Percentiles rank a stretch among this genome's conserved stretches.
phyloP scores from a whole-genome alignment of 2,329 filamentous ascomycete species.

The Verticillium nonalfalfae region DNA sequence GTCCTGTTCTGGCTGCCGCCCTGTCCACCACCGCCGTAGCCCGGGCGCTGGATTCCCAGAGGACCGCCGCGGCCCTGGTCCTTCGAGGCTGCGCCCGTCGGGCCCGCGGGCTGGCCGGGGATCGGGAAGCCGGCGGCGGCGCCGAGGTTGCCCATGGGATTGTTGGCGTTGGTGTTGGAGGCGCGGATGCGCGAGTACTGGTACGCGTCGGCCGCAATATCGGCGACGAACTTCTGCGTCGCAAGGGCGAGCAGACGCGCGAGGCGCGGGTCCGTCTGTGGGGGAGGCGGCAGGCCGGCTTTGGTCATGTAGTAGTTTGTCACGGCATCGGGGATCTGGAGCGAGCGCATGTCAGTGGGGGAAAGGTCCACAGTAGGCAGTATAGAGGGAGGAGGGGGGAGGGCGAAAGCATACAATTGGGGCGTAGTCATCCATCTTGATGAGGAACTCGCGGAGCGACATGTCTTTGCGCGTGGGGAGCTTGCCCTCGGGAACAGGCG shows the following conservation, averaged over 20 bases:
- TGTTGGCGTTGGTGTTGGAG: slow-evolving; percentile 81
- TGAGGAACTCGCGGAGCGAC: slow-evolving; percentile 84
- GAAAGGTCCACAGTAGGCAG: background rate
- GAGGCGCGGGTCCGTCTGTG: slow-evolving; percentile 82
- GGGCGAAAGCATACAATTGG: slow-evolving; percentile 66
- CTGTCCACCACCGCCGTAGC: slow-evolving; percentile 82
- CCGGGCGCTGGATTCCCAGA: slow-evolving; percentile 68
- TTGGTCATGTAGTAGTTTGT: slow-evolving; percentile 98
- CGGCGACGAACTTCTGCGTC: slow-evolving; percentile 98
- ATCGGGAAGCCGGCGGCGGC: slow-evolving; percentile 65
- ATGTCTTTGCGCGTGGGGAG: slow-evolving; percentile 83
- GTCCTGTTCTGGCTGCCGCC: slow-evolving; percentile 86
- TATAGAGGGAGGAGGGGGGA: background rate
- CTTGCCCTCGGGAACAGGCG: slow-evolving; percentile 49
- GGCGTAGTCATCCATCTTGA: slow-evolving; percentile 97
- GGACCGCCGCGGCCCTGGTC: slow-evolving; percentile 53
- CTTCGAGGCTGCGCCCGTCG: slow-evolving; percentile 48
- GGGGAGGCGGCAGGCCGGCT: slow-evolving; percentile 87
- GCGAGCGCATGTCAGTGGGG: background rate
- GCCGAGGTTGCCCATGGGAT: slow-evolving; percentile 82
- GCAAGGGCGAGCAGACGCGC: slow-evolving; percentile 90
- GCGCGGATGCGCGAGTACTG: slow-evolving; percentile 94
- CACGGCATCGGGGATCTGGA: slow-evolving; percentile 90
- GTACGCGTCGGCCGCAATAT: slow-evolving; percentile 95
- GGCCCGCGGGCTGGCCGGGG: slow-evolving; percentile 52